phyloP scores from a whole-genome alignment of 306 rosid species.

The Citrullus amarus region DNA sequence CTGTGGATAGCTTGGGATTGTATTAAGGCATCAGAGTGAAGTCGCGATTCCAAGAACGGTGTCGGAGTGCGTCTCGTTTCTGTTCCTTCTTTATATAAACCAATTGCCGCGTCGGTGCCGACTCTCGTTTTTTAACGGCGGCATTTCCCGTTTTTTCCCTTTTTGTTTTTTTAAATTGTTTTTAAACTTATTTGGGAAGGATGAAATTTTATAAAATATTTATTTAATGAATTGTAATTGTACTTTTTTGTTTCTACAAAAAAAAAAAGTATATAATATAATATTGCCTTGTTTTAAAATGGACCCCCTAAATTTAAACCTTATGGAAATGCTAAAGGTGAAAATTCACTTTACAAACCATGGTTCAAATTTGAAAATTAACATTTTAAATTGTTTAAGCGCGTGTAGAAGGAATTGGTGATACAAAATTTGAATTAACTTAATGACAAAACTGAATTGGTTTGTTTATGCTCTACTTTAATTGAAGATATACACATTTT shows the following conservation, averaged over 20 bases:
- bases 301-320: not conserved
- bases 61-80: constrained; percentile 13
- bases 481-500: no score
- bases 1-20: not conserved
- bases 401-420: not conserved
- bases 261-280: not conserved
- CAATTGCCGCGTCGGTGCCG: constrained; percentile 37
- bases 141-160: not conserved
- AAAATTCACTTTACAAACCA: not conserved
- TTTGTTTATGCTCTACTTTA: no score
- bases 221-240: not conserved
- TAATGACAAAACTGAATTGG: no score
- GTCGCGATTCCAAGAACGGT: constrained; percentile 3
- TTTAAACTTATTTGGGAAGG: not conserved
- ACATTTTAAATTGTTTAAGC: not conserved
- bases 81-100: constrained; percentile 30
- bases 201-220: not conserved
- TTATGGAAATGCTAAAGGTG: not conserved
- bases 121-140: constrained; percentile 54
- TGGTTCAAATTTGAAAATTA: not conserved
- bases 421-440: no score
- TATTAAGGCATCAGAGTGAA: constrained; percentile 4
- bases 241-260: not conserved
- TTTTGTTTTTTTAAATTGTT: not conserved
- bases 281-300: not conserved